phyloP scores from a whole-genome alignment of 306 rosid species.

The Sphenostylis stenocarpa region DNA sequence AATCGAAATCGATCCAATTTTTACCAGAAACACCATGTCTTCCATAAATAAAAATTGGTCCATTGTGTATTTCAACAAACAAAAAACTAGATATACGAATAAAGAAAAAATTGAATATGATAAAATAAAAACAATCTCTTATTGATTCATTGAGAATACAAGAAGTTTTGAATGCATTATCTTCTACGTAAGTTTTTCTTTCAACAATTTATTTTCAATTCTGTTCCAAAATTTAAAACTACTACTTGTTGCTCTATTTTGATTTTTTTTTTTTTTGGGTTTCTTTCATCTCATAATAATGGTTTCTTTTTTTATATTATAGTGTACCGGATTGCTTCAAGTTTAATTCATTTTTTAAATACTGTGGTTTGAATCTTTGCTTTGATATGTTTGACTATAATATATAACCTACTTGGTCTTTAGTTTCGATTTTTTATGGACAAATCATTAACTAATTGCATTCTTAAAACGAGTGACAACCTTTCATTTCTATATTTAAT shows the following conservation, averaged over 20 bases:
- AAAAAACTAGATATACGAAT: not conserved
- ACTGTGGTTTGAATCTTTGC: not conserved
- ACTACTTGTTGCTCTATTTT: not conserved
- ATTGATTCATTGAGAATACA: not conserved
- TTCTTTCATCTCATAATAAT: not conserved
- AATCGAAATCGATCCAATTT: no score
- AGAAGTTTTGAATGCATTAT: not conserved
- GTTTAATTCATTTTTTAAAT: not conserved
- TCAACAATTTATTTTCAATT: not conserved
- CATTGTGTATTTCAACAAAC: not conserved
- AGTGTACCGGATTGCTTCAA: not conserved
- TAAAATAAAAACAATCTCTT: not conserved
- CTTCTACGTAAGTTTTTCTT: no score
- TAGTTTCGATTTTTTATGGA: not conserved
- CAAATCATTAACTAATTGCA: not conserved
- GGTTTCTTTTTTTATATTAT: not conserved
- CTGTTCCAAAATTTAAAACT: not conserved
- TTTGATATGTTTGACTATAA: constrained; percentile 2
- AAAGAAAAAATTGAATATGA: not conserved
- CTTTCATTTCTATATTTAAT: not conserved
- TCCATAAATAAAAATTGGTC: not conserved
- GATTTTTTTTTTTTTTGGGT: not conserved
- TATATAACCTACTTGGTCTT: constrained; percentile 1
- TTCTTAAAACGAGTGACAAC: not conserved
- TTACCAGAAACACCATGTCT: no score